phyloP scores from a whole-genome alignment of 2,329 filamentous ascomycete species.

The Paraconiothyrium brasiliense region DNA sequence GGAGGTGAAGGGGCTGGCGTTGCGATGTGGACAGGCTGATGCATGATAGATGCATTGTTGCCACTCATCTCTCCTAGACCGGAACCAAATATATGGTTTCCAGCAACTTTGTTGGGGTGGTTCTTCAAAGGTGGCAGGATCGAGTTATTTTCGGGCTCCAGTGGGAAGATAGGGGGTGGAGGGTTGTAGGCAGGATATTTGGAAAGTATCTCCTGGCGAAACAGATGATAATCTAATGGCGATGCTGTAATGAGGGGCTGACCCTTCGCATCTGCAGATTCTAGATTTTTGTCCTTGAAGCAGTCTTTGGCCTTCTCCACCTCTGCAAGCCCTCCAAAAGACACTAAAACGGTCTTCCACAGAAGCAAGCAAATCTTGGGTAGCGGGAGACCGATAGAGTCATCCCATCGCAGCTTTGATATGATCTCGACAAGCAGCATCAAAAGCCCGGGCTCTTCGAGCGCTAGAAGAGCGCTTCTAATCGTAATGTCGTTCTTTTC shows the following conservation, averaged over 20 bases:
- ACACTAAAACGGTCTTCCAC: constrained; percentile 90
- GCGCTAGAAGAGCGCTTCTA: constrained; percentile 46
- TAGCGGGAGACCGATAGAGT: constrained; percentile 67
- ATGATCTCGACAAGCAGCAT: constrained; percentile 74
- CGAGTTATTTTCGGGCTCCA: constrained; percentile 90
- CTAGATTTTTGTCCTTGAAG: constrained; percentile 67
- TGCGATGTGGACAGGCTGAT: constrained; percentile 98
- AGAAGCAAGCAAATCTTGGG: constrained; percentile 75
- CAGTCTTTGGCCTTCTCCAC: constrained; percentile 78
- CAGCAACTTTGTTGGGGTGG: constrained; percentile 65
- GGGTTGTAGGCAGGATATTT: constrained; percentile 98
- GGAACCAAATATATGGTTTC: constrained; percentile 62
- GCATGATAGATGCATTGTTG: constrained; percentile 77
- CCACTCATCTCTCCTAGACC: constrained; percentile 58
- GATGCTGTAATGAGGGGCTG: constrained; percentile 90
- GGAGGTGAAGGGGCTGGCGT: constrained; percentile 96
- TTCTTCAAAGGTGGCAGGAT: constrained; percentile 86
- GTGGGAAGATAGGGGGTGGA: constrained; percentile 80
- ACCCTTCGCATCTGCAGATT: constrained; percentile 66
- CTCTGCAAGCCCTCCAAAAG: constrained; percentile 81
- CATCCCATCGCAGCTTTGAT: constrained; percentile 64
- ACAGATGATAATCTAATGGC: constrained; percentile 93
- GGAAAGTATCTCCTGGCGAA: constrained; percentile 94
- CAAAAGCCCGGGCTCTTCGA: constrained; percentile 69
- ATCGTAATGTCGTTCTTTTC: constrained; percentile 61